phyloP scores from a whole-genome alignment of 2,329 filamentous ascomycete genomes.

The Peltaster fructicola region DNA sequence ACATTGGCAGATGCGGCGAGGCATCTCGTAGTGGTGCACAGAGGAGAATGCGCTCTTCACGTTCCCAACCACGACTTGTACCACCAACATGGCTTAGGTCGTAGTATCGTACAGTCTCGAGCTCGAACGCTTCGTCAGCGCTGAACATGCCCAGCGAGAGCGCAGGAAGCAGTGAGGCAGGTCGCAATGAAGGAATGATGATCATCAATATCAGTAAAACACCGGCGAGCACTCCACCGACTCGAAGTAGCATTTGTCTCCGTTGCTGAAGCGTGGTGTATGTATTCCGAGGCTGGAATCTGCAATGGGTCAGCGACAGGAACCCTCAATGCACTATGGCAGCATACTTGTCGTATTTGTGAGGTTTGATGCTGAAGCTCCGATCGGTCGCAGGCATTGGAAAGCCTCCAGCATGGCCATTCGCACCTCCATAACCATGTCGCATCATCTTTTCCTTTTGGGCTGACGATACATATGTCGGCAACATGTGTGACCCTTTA shows the following conservation, averaged over 20 bases:
- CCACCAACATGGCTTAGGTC: constrained; percentile 84
- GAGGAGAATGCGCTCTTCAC: constrained; percentile 84
- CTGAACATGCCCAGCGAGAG: constrained; percentile 54
- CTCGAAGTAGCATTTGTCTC: constrained; percentile 51
- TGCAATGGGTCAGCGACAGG: constrained; percentile 20
- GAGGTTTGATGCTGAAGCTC: constrained; percentile 71
- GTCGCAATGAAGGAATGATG: constrained; percentile 57
- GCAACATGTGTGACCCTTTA: constrained; percentile 33
- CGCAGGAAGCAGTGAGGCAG: constrained; percentile 39
- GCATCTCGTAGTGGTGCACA: constrained; percentile 91
- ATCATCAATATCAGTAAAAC: constrained; percentile 47
- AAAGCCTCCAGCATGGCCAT: constrained; percentile 49
- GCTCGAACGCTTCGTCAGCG: constrained; percentile 48
- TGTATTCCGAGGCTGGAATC: constrained; percentile 71
- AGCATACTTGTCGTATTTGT: constrained; percentile 45
- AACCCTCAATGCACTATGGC: not conserved
- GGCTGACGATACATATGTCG: constrained; percentile 38
- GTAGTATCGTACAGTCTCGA: constrained; percentile 94
- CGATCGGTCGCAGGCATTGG: constrained; percentile 37
- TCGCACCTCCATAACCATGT: constrained; percentile 54
- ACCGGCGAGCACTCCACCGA: constrained; percentile 39
- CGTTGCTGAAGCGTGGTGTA: constrained; percentile 51
- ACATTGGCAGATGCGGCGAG: constrained; percentile 83
- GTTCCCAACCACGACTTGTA: constrained; percentile 83
- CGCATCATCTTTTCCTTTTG: constrained; percentile 61